Conservation (phyloP, 257 asterid genomes). For the Nicotiana otophora region DNA sequence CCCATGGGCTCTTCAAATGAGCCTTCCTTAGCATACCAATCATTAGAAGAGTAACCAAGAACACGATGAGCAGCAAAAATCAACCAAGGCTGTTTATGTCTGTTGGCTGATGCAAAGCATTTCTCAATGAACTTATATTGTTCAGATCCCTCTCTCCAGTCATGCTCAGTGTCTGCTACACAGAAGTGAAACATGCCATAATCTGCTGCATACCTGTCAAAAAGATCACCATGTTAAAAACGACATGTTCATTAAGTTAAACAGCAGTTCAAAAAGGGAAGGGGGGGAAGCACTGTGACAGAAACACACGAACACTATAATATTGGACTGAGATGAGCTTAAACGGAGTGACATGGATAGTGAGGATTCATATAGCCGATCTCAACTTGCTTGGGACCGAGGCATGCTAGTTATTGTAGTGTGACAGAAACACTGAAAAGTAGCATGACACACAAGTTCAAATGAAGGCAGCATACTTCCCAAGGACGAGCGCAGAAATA, state of each 20-base stretch:
- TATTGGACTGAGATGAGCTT: neutral
- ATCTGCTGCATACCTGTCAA: slow-evolving; percentile 33
- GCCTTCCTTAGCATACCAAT: slow-evolving; percentile 14
- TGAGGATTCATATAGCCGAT: no score
- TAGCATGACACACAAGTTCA: neutral
- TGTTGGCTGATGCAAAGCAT: slow-evolving; percentile 34
- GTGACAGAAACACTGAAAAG: neutral
- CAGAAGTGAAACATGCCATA: slow-evolving; percentile 44
- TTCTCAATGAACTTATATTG: slow-evolving; percentile 32
- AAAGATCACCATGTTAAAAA: neutral
- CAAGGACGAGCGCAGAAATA: neutral
- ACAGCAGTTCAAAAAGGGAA: no score
- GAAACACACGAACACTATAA: neutral
- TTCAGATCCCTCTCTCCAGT: slow-evolving; percentile 44
- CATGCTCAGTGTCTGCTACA: slow-evolving; percentile 35
- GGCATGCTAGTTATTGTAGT: neutral
- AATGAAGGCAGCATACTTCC: neutral
- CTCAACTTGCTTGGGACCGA: no score
- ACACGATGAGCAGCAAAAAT: slow-evolving; percentile 15
- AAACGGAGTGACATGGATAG: neutral
- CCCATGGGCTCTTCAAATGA: slow-evolving; percentile 11
- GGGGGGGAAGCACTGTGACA: neutral
- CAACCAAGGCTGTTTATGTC: slow-evolving; percentile 39
- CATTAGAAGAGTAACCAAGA: slow-evolving; percentile 35
- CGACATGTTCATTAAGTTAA: neutral